Conservation (phyloP, 768 basidiomycete species). For the Galerina marginata region DNA sequence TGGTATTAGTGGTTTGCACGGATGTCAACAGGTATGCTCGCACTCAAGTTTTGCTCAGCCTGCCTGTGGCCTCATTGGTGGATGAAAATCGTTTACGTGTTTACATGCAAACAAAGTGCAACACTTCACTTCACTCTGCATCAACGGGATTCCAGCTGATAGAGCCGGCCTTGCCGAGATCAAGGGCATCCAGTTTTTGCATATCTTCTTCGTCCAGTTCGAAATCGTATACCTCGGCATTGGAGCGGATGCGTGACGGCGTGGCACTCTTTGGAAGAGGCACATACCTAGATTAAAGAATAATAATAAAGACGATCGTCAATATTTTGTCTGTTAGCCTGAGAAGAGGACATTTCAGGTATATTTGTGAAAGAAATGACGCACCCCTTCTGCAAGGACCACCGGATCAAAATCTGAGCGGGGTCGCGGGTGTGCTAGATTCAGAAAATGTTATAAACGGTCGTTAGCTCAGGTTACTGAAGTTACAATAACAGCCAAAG, state of each 20-base stretch:
- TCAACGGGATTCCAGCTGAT: slow-evolving; percentile 88
- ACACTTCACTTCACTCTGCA: slow-evolving; percentile 41
- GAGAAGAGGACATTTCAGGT: too few relatives aligned
- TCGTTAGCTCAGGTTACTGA: not conserved
- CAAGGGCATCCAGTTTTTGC: slow-evolving; percentile 65
- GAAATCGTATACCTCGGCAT: slow-evolving; percentile 79
- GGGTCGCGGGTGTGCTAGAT: slow-evolving; percentile 61
- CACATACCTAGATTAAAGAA: slow-evolving; percentile 59
- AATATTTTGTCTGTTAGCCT: too few relatives aligned
- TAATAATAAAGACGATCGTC: not conserved
- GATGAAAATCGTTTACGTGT: too few relatives aligned
- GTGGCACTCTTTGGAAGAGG: slow-evolving; percentile 85
- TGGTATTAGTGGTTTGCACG: too few relatives aligned
- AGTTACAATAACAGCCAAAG: not conserved
- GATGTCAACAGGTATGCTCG: too few relatives aligned
- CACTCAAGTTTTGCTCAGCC: too few relatives aligned
- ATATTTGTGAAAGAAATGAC: slow-evolving; percentile 22
- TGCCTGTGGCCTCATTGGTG: too few relatives aligned
- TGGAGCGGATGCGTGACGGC: slow-evolving; percentile 71
- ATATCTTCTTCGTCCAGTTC: slow-evolving; percentile 71
- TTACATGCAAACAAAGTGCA: too few relatives aligned
- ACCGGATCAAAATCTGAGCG: slow-evolving; percentile 85
- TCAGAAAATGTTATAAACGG: not conserved
- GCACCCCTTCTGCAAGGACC: slow-evolving; percentile 87
- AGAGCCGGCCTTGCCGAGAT: slow-evolving; percentile 74